Evolutionary conservation across 306 rosid species (phyloP).

Genomic region (Acacia melanoxylon): DNA sequence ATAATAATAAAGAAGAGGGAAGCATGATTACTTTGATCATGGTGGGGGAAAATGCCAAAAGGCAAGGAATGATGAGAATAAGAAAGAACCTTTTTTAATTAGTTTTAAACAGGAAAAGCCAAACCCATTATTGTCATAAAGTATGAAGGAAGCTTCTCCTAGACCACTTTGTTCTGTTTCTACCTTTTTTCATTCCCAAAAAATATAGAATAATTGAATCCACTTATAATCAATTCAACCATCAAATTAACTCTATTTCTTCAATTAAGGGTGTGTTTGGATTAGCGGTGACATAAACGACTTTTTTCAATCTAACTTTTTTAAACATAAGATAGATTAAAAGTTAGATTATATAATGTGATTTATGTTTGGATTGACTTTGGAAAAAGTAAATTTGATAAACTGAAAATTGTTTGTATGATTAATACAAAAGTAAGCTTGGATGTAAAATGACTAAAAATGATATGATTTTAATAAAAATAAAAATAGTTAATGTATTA

Average conservation of each 20-base stretch:
- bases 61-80: slow-evolving; percentile 32
- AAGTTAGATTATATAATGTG: too few relatives aligned
- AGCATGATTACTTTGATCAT: slow-evolving; percentile 29
- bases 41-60: slow-evolving; percentile 33
- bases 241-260: neutral
- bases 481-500: too few relatives aligned
- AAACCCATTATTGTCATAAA: slow-evolving; percentile 27
- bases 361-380: too few relatives aligned
- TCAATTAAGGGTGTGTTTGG: neutral
- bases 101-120: slow-evolving; percentile 19
- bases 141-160: slow-evolving; percentile 30
- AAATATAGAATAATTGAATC: neutral
- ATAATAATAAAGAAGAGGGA: slow-evolving; percentile 16
- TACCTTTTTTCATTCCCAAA: neutral
- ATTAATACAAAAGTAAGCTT: too few relatives aligned
- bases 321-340: too few relatives aligned
- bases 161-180: neutral
- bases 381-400: too few relatives aligned
- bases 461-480: too few relatives aligned
- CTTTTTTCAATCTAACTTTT: too few relatives aligned
- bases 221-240: slow-evolving; percentile 5
- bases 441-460: too few relatives aligned
- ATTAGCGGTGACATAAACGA: too few relatives aligned
- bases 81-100: slow-evolving; percentile 32
- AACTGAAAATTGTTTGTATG: too few relatives aligned